Base-by-base conservation (phyloP, 176 grass and related monocot genomes). In the Avena insularis region DNA sequence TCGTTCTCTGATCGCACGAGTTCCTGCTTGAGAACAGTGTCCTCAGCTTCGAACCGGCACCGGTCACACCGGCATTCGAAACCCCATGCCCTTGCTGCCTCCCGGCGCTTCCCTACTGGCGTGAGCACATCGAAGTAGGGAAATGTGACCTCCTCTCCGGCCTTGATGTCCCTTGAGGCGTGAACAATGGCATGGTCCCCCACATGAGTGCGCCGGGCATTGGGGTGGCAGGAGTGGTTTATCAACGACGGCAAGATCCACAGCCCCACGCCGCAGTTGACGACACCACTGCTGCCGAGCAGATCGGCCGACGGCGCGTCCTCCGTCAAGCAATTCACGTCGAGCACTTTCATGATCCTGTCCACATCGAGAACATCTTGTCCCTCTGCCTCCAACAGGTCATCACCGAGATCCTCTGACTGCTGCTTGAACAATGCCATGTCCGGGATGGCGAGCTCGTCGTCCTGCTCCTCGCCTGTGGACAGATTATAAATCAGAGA, bases 151-250 rank as follows among this genome's bases (percentile, higher is more conserved):
- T 98, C 96, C 79, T 98, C 93, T 56, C 88, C 93, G 1, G 92
- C 86, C 75, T 94, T 95, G 86, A 98, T 87, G 87, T 98, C 93
- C 78, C 96, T 93, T 1, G 92, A 91, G 33, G 93, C 92, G n/a
- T 95, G 92, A 19, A 98, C 73, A 80, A 98, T 85, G 63, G 90
- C 59, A 47, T 90, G 63, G 57, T 95, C 96, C 8, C 92, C 92
- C 9, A 95, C 80, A 31, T 98, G 93, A 17, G 91, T 75, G 71
- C 96, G 86, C 79, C 92, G 86, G 49, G 90, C 87, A 75, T 88
- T 98, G 25, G 96, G 93, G 29, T 69, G 72, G 85, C 96, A 98
- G 19, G 92, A 98, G 81, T 98, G 96, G 87, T 98, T 98, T 50
- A 94, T 75, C 79, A 98, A 92, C 20, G 96, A 94, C 49, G 92